phyloP scores from a whole-genome alignment of 2,329 filamentous ascomycete genomes.

The Drechslerella dactyloides region DNA sequence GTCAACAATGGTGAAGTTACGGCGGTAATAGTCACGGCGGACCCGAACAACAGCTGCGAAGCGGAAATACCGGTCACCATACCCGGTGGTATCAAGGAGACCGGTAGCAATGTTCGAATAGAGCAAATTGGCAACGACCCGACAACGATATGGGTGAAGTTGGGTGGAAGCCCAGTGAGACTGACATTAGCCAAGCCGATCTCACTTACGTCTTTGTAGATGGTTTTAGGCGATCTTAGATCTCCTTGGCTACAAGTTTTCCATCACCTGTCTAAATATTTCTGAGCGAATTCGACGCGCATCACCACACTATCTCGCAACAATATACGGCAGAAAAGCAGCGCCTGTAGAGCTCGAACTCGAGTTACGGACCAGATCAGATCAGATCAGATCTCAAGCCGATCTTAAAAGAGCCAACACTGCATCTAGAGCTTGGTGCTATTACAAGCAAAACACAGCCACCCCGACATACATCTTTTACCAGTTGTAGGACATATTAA shows the following conservation, averaged over 20 bases:
- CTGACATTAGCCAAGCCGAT: slow-evolving; percentile 60
- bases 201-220: slow-evolving; percentile 24
- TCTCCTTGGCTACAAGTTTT: not conserved
- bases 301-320: too few relatives aligned
- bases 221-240: not conserved
- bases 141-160: slow-evolving; percentile 62
- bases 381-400: too few relatives aligned
- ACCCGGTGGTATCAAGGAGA: slow-evolving; percentile 59
- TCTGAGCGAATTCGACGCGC: too few relatives aligned
- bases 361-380: too few relatives aligned
- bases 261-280: too few relatives aligned
- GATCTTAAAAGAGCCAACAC: too few relatives aligned
- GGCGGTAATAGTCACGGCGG: slow-evolving; percentile 59
- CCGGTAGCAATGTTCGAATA: slow-evolving; percentile 60
- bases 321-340: too few relatives aligned
- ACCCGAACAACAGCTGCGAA: slow-evolving; percentile 61
- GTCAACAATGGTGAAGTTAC: slow-evolving; percentile 19
- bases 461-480: too few relatives aligned
- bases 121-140: slow-evolving; percentile 66
- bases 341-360: too few relatives aligned
- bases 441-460: too few relatives aligned
- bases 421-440: too few relatives aligned
- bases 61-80: slow-evolving; percentile 66
- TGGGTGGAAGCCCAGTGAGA: slow-evolving; percentile 61
- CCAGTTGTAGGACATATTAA: too few relatives aligned